phyloP scores from a whole-genome alignment of 495 filamentous ascomycete genomes.

The Penicillium coffeae region DNA sequence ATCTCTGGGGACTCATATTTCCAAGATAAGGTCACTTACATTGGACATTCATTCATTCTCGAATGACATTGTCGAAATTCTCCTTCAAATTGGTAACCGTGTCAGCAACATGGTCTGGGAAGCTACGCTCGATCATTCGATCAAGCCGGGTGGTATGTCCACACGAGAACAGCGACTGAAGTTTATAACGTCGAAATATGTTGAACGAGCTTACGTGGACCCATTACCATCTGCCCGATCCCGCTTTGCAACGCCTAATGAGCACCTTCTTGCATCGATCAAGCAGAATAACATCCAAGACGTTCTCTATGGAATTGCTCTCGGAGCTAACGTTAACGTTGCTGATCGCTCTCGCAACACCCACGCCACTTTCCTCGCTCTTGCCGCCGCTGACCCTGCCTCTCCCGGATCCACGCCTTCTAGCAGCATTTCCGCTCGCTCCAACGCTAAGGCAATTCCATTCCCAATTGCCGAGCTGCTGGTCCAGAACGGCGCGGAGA shows the following conservation, averaged over 20 bases:
- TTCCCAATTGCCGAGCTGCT: constrained; percentile 92
- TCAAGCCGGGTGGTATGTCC: constrained; percentile 70
- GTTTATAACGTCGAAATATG: constrained; percentile 95
- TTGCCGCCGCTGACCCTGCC: constrained; percentile 91
- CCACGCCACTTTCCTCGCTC: constrained; percentile 83
- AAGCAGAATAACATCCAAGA: constrained; percentile 92
- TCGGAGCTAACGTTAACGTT: constrained; percentile 83
- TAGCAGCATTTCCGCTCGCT: constrained; percentile 32
- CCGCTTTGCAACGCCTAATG: constrained; percentile 75
- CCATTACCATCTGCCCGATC: constrained; percentile 71
- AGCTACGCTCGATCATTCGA: constrained; percentile 66
- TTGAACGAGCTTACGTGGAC: constrained; percentile 75
- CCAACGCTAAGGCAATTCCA: constrained; percentile 40
- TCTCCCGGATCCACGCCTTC: constrained; percentile 54
- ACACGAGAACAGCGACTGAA: constrained; percentile 83
- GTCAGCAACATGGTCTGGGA: constrained; percentile 98
- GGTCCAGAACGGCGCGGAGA: constrained; percentile 89
- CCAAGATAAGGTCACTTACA: constrained; percentile 93
- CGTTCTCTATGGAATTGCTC: constrained; percentile 84
- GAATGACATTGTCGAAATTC: constrained; percentile 90
- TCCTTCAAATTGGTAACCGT: constrained; percentile 87
- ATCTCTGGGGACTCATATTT: constrained; percentile 94
- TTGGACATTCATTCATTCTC: constrained; percentile 95
- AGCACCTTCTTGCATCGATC: constrained; percentile 87
- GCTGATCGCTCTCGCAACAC: constrained; percentile 83